Evolutionary conservation across 2,329 filamentous ascomycete species (phyloP), one percentile per base, ranked within the genome.

Genomic region (Cordyceps pruinosa): DNA sequence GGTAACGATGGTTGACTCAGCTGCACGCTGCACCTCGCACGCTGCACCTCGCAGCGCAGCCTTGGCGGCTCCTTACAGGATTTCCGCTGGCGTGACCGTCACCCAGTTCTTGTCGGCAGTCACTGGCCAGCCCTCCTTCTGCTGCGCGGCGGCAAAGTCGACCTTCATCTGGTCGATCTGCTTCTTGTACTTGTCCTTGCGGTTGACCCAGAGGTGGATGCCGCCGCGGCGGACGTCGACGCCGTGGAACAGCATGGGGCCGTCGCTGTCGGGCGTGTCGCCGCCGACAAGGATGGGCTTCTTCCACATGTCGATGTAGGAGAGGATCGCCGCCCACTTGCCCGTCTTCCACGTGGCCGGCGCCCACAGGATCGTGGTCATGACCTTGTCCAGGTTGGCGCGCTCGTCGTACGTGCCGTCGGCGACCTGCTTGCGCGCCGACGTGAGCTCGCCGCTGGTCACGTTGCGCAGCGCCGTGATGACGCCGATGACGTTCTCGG

Each of bases 31-130:
- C 30, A 32, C 6, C 7, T 30, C n/a, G 21, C n/a, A 21, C 15
- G 35, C 21, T 42, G 23, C 15, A 41, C 25, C 15, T 23, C n/a
- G n/a, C n/a, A n/a, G n/a, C n/a, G 17, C 7, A 17, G 25, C 39
- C 39, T 46, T 46, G 39, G 32, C 41, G 25, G 26, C 48, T 15
- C n/a, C 52, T 61, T 66, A 70, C 58, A 68, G 65, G n/a, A 76
- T 70, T 1, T 76, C 70, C 1, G 66, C 61, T 0, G 74, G 73
- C 60, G 63, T 69, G 3, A 76, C 74, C 5, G 71, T 65, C 4
- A 77, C 68, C 74, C 74, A 77, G 64, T 75, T 75, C 68, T 74
- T 75, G 57, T 76, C 65, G 2, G 72, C 74, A 15, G 73, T 76
- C 2, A 75, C 73, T 1, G 67, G 64, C 9, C 71, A 58, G 1